Evolutionary conservation across 805 yeast species (phyloP).

Genomic region (Yamadazyma phyllophila): DNA sequence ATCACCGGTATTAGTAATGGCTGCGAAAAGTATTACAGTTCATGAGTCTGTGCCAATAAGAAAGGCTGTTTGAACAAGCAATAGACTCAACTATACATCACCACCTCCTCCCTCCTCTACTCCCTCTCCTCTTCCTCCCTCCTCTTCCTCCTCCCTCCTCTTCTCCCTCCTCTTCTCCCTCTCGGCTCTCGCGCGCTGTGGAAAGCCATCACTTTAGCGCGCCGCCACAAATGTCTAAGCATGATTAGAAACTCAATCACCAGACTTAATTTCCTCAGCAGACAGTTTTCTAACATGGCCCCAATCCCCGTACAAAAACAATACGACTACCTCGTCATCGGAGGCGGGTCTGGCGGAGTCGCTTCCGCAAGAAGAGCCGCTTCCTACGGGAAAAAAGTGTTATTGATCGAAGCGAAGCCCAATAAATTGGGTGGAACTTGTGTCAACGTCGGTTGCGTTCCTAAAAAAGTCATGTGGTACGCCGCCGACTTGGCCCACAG

Average conservation of each 20-base stretch:
- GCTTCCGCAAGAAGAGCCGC: conserved; percentile 99
- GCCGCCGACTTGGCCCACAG: conserved; percentile 87
- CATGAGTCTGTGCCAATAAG: too few species aligned
- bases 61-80: too few species aligned
- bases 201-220: too few species aligned
- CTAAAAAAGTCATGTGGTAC: conserved; percentile 98
- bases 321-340: conserved; percentile 91
- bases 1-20: too few species aligned
- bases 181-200: neutral
- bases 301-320: conserved; percentile 37
- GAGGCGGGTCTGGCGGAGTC: conserved; percentile 99
- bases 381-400: conserved; percentile 82
- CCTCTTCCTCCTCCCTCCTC: too few species aligned
- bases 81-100: too few species aligned
- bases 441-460: conserved; percentile 99
- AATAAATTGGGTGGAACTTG: conserved; percentile 89
- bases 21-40: too few species aligned
- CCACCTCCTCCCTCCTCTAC: too few species aligned
- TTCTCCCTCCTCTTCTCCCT: neutral
- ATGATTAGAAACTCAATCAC: neutral
- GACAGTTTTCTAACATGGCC: conserved; percentile 50
- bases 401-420: conserved; percentile 74
- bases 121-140: too few species aligned
- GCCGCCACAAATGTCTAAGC: neutral
- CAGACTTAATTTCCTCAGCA: conserved; percentile 10